These are phyloP conservation scores for Iberis pinnata DNA, from an alignment of 345 rosid genomes.

Conservation along the genomic window DNA sequence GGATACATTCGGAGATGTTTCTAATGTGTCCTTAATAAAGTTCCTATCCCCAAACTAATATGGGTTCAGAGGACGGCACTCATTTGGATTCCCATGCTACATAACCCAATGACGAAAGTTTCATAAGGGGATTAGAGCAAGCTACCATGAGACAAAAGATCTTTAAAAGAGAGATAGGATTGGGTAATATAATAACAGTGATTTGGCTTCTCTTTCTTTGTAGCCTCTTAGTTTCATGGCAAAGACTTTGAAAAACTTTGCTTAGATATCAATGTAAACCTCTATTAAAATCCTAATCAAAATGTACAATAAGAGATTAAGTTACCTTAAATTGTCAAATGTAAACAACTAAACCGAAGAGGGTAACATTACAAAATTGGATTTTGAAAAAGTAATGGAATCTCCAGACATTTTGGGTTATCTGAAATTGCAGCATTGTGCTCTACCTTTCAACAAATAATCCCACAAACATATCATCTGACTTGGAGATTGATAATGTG, in stretches of 20 bases:
- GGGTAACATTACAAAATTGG: neutral
- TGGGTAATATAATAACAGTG: neutral
- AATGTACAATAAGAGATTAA: slow-evolving; percentile 21
- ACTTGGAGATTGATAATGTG: slow-evolving; percentile 93
- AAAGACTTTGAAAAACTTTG: neutral
- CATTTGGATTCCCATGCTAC: no score
- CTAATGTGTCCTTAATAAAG: no score
- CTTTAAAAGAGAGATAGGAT: no score
- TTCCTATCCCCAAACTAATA: no score
- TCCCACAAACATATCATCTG: slow-evolving; percentile 95
- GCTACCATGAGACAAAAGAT: no score
- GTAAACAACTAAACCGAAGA: slow-evolving; percentile 1
- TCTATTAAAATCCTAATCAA: neutral
- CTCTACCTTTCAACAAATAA: slow-evolving; percentile 64
- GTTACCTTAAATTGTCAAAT: no score
- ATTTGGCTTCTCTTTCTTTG: neutral
- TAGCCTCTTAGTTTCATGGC: neutral
- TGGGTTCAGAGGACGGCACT: no score
- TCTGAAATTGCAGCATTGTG: slow-evolving; percentile 83
- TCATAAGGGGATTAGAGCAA: no score
- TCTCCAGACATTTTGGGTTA: slow-evolving; percentile 26
- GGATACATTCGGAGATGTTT: no score
- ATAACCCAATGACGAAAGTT: no score
- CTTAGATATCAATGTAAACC: neutral
- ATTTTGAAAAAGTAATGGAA: neutral